These are phyloP conservation scores for Cercophora newfieldiana DNA, from an alignment of 495 filamentous ascomycete genomes.

Conservation along the genomic window DNA sequence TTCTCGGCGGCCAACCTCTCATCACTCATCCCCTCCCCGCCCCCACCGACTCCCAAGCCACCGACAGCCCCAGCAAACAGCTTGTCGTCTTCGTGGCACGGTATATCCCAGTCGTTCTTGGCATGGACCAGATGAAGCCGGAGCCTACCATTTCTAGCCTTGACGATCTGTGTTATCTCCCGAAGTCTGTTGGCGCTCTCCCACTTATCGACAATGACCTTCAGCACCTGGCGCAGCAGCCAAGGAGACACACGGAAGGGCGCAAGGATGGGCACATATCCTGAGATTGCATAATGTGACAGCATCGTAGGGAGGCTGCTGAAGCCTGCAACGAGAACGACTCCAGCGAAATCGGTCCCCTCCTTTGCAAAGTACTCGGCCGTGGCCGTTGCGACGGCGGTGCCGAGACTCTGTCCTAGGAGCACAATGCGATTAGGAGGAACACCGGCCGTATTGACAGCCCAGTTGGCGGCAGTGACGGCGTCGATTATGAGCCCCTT, in stretches of 20 bases:
- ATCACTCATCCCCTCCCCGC: slow-evolving; percentile 32
- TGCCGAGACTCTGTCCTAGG: slow-evolving; percentile 87
- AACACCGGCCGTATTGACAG: slow-evolving; percentile 61
- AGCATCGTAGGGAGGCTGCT: slow-evolving; percentile 70
- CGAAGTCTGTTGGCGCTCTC: slow-evolving; percentile 46
- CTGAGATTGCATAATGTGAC: slow-evolving; percentile 62
- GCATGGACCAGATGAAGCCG: slow-evolving; percentile 76
- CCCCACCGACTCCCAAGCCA: slow-evolving; percentile 50
- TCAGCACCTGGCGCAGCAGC: slow-evolving; percentile 40
- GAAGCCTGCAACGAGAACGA: slow-evolving; percentile 80
- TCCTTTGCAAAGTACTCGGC: slow-evolving; percentile 62
- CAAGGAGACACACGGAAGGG: slow-evolving; percentile 59
- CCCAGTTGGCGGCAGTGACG: slow-evolving; percentile 68
- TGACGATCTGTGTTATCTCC: slow-evolving; percentile 46
- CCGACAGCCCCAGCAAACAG: slow-evolving; percentile 55
- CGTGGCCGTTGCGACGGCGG: slow-evolving; percentile 73
- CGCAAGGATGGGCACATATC: slow-evolving; percentile 73
- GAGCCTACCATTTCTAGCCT: slow-evolving; percentile 44
- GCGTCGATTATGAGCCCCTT: slow-evolving; percentile 80
- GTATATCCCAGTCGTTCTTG: slow-evolving; percentile 73
- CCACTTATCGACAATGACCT: slow-evolving; percentile 56
- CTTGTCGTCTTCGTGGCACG: slow-evolving; percentile 60
- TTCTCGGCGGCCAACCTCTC: slow-evolving; percentile 42
- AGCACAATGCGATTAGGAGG: slow-evolving; percentile 72
- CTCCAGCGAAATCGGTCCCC: slow-evolving; percentile 60